Conservation (phyloP, 805 yeast genomes). For the Kodamaea fukazawae region DNA sequence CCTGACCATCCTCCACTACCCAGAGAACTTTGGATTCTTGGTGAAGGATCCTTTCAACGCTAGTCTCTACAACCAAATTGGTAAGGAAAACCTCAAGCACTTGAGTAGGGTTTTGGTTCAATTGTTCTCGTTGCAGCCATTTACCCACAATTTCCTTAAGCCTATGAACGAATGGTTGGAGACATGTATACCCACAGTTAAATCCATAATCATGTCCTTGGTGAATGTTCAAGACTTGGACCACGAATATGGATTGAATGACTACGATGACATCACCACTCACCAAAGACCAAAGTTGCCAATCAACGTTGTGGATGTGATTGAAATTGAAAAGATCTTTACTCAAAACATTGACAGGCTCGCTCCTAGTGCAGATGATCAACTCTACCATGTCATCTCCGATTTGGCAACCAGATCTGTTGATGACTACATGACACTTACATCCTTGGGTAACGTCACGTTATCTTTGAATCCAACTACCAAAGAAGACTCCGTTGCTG, state of each 20-base stretch:
- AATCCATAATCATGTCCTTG: constrained; percentile 44
- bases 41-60: constrained; percentile 27
- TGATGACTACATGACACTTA: constrained; percentile 44
- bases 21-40: constrained; percentile 57
- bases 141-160: constrained; percentile 68
- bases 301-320: constrained; percentile 46
- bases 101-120: constrained; percentile 62
- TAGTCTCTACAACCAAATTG: constrained; percentile 14
- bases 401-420: constrained; percentile 39
- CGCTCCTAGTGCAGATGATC: constrained; percentile 54
- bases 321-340: constrained; percentile 44
- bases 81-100: constrained; percentile 51
- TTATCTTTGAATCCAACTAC: constrained; percentile 56
- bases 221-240: constrained; percentile 59
- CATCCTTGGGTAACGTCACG: constrained; percentile 51
- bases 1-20: constrained; percentile 43
- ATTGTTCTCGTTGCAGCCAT: constrained; percentile 64
- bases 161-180: constrained; percentile 75
- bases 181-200: constrained; percentile 46
- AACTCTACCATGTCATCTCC: constrained; percentile 44
- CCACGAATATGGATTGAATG: constrained; percentile 54
- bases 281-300: constrained; percentile 46
- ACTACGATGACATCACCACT: constrained; percentile 63
- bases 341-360: constrained; percentile 39
- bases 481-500: constrained; percentile 46